Percentiles rank a stretch among this genome's conserved stretches.
phyloP scores from a whole-genome alignment of 306 rosid genomes.

The Pterocarpus macrocarpus region DNA sequence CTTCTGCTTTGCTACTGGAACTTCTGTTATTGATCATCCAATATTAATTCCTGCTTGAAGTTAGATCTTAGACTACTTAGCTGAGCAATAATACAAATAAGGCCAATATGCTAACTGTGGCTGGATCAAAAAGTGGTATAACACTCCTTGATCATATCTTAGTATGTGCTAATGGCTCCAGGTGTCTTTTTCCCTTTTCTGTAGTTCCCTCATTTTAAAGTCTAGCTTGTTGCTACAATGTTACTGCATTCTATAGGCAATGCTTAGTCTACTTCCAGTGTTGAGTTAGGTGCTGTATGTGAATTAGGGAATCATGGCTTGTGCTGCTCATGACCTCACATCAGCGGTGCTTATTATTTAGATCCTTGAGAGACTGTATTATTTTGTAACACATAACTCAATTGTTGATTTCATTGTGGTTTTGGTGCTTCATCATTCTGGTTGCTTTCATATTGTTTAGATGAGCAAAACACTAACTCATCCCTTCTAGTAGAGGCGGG shows the following conservation, averaged over 20 bases:
- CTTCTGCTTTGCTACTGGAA: conserved; percentile 31
- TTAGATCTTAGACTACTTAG: conserved; percentile 14
- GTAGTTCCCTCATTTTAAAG: background rate
- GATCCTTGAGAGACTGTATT: no score
- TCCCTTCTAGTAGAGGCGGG: background rate
- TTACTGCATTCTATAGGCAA: background rate
- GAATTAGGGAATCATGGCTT: no score
- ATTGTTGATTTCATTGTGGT: no score
- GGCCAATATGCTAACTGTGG: background rate
- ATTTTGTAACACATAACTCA: no score
- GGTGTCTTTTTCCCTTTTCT: background rate
- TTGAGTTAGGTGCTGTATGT: no score
- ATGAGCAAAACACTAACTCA: background rate
- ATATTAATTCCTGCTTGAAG: conserved; percentile 22
- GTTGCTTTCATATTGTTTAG: background rate
- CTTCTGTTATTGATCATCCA: conserved; percentile 38
- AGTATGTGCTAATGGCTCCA: background rate
- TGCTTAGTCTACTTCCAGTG: no score
- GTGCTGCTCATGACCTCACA: no score
- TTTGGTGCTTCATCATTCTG: no score
- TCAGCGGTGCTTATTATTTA: no score
- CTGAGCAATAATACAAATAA: conserved; percentile 16
- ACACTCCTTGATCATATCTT: background rate
- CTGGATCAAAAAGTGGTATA: background rate
- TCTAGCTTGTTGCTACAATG: conserved; percentile 30